Conservation (phyloP, 176 grass and related monocot species). For the Zea luxurians region DNA sequence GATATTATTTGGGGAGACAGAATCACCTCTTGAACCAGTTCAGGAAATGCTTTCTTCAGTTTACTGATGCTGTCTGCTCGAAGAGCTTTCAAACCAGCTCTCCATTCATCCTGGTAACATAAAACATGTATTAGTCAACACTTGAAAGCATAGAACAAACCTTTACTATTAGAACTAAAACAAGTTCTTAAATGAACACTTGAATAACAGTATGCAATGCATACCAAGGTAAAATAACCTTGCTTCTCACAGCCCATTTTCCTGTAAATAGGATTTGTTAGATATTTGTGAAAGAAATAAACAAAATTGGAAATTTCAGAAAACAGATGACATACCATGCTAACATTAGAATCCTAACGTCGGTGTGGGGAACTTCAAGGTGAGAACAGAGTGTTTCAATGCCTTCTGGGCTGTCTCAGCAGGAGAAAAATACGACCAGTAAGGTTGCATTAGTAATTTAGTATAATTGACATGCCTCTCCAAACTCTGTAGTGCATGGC, state of each 20-base stretch:
- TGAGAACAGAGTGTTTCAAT: slow-evolving; percentile 85
- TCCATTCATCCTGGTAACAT: slow-evolving; percentile 83
- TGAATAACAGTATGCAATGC: slow-evolving; percentile 19
- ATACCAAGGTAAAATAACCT: slow-evolving; percentile 94
- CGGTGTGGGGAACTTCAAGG: slow-evolving; percentile 90
- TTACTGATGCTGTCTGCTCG: slow-evolving; percentile 87
- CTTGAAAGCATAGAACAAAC: slow-evolving; percentile 12
- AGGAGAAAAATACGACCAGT: neutral
- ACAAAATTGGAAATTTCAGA: slow-evolving; percentile 8
- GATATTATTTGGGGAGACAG: slow-evolving; percentile 19
- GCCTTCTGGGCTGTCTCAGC: slow-evolving; percentile 80
- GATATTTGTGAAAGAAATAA: slow-evolving; percentile 31
- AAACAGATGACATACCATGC: slow-evolving; percentile 67
- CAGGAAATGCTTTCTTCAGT: slow-evolving; percentile 90
- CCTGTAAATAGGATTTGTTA: slow-evolving; percentile 47
- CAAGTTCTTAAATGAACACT: neutral
- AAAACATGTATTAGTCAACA: slow-evolving; percentile 27
- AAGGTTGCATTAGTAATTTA: neutral
- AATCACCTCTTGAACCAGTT: slow-evolving; percentile 89
- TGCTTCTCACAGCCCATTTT: slow-evolving; percentile 98
- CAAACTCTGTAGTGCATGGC: neutral
- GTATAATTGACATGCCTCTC: neutral
- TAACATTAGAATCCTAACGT: slow-evolving; percentile 98
- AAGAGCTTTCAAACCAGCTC: slow-evolving; percentile 84
- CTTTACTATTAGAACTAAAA: slow-evolving; percentile 15